These are phyloP conservation scores for Phytophthora ramorum DNA, from an alignment of 352 stramenopile species.

Conservation along the genomic window DNA sequence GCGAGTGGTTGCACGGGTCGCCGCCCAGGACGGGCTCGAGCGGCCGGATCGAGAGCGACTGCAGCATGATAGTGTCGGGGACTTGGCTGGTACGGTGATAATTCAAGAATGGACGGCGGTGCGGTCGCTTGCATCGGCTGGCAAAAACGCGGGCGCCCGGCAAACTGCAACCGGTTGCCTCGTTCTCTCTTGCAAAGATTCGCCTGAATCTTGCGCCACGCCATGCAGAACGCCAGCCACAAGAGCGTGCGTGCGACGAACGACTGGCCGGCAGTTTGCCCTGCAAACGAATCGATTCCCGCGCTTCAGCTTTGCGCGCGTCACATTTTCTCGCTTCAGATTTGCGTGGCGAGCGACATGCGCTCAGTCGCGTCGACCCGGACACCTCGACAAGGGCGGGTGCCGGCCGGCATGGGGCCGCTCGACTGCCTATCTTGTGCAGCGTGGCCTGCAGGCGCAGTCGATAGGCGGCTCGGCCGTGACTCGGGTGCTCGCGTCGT, in stretches of 20 bases:
- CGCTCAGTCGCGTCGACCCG: constrained; percentile 9
- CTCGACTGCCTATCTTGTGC: constrained; percentile 18
- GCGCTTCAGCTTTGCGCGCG: constrained; percentile 17
- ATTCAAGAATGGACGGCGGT: constrained; percentile 33
- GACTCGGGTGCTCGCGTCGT: constrained; percentile 9
- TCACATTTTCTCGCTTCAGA: constrained; percentile 30
- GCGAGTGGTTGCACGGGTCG: constrained; percentile 26
- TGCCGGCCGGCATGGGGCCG: neutral
- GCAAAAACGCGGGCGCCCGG: constrained; percentile 18
- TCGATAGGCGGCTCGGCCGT: constrained; percentile 16
- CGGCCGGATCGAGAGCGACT: constrained; percentile 43
- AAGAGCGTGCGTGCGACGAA: constrained; percentile 30
- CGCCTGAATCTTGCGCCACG: constrained; percentile 30
- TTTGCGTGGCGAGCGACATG: constrained; percentile 24
- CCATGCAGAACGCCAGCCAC: constrained; percentile 5
- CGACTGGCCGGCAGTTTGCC: constrained; percentile 18
- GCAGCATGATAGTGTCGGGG: constrained; percentile 26
- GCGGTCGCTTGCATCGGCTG: constrained; percentile 4
- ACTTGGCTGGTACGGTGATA: neutral
- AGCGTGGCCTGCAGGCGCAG: constrained; percentile 9
- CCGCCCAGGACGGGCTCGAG: constrained; percentile 31
- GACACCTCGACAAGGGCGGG: neutral
- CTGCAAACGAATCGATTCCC: constrained; percentile 12
- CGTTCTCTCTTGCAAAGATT: constrained; percentile 27
- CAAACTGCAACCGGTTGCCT: constrained; percentile 29